Conservation (phyloP, 805 yeast genomes). For the Metschnikowia continentalis region DNA sequence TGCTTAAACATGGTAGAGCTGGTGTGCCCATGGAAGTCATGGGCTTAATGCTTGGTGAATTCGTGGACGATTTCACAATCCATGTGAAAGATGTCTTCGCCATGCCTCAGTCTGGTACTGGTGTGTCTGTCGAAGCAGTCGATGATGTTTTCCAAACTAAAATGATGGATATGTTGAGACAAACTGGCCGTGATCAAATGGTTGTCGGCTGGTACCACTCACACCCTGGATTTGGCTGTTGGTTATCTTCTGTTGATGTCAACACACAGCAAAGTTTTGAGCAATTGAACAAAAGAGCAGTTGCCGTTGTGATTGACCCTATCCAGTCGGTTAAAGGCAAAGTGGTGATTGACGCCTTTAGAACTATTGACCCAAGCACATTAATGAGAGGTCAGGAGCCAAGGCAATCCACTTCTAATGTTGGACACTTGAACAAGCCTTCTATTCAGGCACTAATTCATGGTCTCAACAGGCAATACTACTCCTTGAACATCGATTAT, state of each 20-base stretch:
- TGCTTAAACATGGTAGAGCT: slow-evolving; percentile 96
- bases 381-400: slow-evolving; percentile 97
- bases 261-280: slow-evolving; percentile 97
- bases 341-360: slow-evolving; percentile 97
- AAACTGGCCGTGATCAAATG: slow-evolving; percentile 98
- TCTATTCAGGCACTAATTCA: slow-evolving; percentile 95
- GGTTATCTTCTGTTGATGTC: slow-evolving; percentile 97
- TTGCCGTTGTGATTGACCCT: slow-evolving; percentile 97
- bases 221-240: slow-evolving; percentile 99
- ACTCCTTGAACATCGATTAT: slow-evolving; percentile 91
- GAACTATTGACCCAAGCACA: slow-evolving; percentile 83
- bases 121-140: slow-evolving; percentile 98
- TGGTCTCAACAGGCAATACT: slow-evolving; percentile 94
- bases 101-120: slow-evolving; percentile 98
- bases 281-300: slow-evolving; percentile 91
- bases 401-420: slow-evolving; percentile 93
- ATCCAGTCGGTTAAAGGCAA: slow-evolving; percentile 98
- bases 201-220: slow-evolving; percentile 99
- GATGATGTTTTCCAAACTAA: slow-evolving; percentile 98
- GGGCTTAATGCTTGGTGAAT: slow-evolving; percentile 99
- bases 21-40: slow-evolving; percentile 79
- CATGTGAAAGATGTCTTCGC: slow-evolving; percentile 98
- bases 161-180: slow-evolving; percentile 99
- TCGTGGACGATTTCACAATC: slow-evolving; percentile 94
- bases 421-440: slow-evolving; percentile 93